Evolutionary conservation across 208 protist species (phyloP).

Genomic region (Endotrypanum monterogeii): DNA sequence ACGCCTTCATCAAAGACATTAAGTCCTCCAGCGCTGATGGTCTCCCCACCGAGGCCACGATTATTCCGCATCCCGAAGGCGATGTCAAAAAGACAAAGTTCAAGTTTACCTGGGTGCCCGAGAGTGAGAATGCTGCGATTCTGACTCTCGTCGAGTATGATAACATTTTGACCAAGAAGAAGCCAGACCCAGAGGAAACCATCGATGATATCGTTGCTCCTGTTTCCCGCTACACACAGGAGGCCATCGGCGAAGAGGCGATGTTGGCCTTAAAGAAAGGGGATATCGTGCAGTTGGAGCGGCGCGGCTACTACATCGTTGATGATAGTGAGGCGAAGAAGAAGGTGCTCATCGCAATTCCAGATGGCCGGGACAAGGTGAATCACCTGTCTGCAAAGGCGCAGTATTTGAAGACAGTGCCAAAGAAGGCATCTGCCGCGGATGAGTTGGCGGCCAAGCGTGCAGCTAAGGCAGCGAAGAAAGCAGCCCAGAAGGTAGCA

Average conservation of each 20-base stretch:
- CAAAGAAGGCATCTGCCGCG: constrained; percentile 64
- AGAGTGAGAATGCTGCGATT: constrained; percentile 62
- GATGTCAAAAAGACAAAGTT: constrained; percentile 98
- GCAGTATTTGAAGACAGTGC: constrained; percentile 83
- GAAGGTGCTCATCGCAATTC: constrained; percentile 85
- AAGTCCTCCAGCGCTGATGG: constrained; percentile 39
- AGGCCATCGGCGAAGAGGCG: constrained; percentile 89
- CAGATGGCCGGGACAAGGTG: constrained; percentile 89
- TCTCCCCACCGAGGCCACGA: constrained; percentile 65
- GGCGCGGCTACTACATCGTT: constrained; percentile 98
- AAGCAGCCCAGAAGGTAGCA: constrained; percentile 75
- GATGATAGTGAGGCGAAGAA: constrained; percentile 65
- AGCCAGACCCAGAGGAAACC: constrained; percentile 94
- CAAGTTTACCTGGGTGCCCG: constrained; percentile 98
- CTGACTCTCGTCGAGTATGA: constrained; percentile 95
- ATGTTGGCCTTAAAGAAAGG: constrained; percentile 86
- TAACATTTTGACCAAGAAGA: constrained; percentile 97
- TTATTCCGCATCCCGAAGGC: constrained; percentile 90
- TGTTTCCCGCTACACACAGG: constrained; percentile 80
- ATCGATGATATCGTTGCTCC: constrained; percentile 94
- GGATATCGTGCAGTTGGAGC: constrained; percentile 97
- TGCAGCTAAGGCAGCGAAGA: constrained; percentile 88
- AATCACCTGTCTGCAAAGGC: constrained; percentile 93
- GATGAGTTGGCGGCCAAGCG: constrained; percentile 83
- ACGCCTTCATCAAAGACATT: constrained; percentile 90